Base-by-base conservation (phyloP, 192 early-diverging fungal species). In the Thamnidium elegans region DNA sequence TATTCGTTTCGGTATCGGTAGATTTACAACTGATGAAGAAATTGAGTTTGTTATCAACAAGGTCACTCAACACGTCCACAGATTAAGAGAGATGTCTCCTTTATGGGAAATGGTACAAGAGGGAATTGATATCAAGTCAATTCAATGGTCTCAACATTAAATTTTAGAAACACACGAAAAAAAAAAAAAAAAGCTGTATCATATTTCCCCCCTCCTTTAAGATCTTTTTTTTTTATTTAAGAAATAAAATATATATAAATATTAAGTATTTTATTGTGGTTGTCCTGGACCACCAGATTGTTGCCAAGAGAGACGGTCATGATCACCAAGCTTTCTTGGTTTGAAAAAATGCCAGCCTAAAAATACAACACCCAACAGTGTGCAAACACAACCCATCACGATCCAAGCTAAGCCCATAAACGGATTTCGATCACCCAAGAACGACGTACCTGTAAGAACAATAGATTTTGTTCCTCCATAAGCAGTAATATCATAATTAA, bases 81-180 rank as follows among this genome's bases (percentile, higher is more conserved):
- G 87, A 61, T 71, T 98, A 67, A 78, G 96, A 48, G 96, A 98
- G 56, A 95, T 98, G 94, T 91, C 89, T 62, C 96, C 96, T 15
- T 81, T 98, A 50, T 98, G 94, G 94, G 96, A 98, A 76, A 98
- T 98, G 96, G 89, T 87, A 58, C 92, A 93, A 71, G 94, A 95
- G 54, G 94, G 94, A 4, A 91, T 95, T 64, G 94, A 95, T 70
- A 69, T 95, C 65, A 94, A 94, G 81, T 80, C 81, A 36, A 95
- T 95, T 65, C 84, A 95, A 81, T 95, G 94, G 94, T 79, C 86
- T 62, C 91, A 94, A 71, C 92, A 95, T 74, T 95, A 80, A 71
- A 56, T 13, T 31, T 32, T 20, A 51, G 19, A 63, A 39, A 51
- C 13, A 48, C 26, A 2, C n/a, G n/a, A n/a, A n/a, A 26, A 26